These are phyloP conservation scores for Boletus sp. DNA, from an alignment of 1,284 basidiomycete genomes.

Conservation along the genomic window DNA sequence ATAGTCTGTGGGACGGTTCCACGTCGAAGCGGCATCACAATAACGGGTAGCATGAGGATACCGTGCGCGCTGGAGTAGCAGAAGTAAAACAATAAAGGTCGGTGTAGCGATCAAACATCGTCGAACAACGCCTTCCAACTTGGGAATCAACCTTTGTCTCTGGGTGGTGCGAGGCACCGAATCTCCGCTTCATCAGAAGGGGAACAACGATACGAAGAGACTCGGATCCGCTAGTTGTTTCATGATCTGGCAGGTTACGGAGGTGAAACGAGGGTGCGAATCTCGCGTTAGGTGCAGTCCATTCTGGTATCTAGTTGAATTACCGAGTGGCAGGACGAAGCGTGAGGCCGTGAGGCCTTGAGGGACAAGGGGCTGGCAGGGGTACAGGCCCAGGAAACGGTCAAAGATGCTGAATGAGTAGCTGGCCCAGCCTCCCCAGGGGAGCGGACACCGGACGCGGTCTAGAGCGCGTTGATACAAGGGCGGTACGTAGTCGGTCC, in stretches of 20 bases:
- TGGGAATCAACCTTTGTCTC: conserved; percentile 4
- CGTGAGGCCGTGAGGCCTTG: too few species aligned
- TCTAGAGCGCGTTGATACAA: too few species aligned
- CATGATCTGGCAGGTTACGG: not conserved
- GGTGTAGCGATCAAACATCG: not conserved
- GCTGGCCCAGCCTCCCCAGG: too few species aligned
- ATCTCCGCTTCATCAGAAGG: not conserved
- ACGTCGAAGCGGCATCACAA: not conserved
- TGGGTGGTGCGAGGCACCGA: not conserved
- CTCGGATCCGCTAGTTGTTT: not conserved
- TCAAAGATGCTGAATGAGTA: too few species aligned
- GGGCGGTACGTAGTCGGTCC: too few species aligned
- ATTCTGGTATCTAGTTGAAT: too few species aligned
- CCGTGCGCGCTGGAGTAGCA: not conserved
- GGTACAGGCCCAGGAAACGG: too few species aligned
- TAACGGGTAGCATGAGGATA: not conserved
- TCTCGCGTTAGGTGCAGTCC: too few species aligned
- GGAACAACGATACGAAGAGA: not conserved
- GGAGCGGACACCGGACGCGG: too few species aligned
- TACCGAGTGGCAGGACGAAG: too few species aligned
- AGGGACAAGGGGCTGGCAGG: too few species aligned
- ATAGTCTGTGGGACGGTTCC: conserved; percentile 6
- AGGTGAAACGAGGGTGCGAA: not conserved
- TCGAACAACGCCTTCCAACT: conserved; percentile 15
- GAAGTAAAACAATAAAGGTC: not conserved